These are phyloP conservation scores for Gossypium schwendimanii DNA, from an alignment of 441 rosid genomes.

Conservation along the genomic window DNA sequence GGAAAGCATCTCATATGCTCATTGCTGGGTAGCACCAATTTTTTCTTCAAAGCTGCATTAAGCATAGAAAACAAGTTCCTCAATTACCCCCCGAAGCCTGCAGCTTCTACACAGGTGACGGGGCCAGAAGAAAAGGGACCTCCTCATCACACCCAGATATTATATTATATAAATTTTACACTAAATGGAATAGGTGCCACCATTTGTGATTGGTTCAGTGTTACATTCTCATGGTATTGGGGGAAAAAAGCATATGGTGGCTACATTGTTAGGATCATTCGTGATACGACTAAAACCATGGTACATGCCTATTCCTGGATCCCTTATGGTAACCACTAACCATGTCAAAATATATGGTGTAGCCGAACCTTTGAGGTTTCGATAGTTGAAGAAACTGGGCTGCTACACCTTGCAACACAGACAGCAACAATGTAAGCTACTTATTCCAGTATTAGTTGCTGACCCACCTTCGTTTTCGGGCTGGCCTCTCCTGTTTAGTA, in stretches of 20 bases:
- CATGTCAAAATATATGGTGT: background rate
- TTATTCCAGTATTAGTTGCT: constrained; percentile 37
- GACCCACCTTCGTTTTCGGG: constrained; percentile 86
- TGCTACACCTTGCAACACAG: constrained; percentile 7
- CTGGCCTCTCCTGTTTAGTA: constrained; percentile 87
- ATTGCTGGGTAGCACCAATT: too few species aligned
- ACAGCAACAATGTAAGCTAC: constrained; percentile 4
- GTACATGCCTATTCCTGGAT: constrained; percentile 21
- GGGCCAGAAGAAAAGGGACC: too few species aligned
- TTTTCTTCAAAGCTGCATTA: too few species aligned
- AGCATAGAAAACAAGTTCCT: too few species aligned
- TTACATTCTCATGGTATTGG: constrained; percentile 24
- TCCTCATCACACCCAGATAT: too few species aligned
- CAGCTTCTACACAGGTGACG: too few species aligned
- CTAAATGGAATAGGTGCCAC: constrained; percentile 30
- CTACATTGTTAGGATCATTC: constrained; percentile 19
- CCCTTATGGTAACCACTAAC: constrained; percentile 9
- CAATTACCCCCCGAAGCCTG: too few species aligned
- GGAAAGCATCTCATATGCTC: too few species aligned
- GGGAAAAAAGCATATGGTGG: constrained; percentile 14
- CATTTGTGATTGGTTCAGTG: constrained; percentile 26
- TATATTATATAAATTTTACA: constrained; percentile 1
- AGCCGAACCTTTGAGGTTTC: constrained; percentile 14
- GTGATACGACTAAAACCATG: constrained; percentile 1
- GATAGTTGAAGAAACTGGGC: constrained; percentile 1